Evolutionary conservation across 441 rosid species (phyloP).

Genomic region (Brassica balearica): DNA sequence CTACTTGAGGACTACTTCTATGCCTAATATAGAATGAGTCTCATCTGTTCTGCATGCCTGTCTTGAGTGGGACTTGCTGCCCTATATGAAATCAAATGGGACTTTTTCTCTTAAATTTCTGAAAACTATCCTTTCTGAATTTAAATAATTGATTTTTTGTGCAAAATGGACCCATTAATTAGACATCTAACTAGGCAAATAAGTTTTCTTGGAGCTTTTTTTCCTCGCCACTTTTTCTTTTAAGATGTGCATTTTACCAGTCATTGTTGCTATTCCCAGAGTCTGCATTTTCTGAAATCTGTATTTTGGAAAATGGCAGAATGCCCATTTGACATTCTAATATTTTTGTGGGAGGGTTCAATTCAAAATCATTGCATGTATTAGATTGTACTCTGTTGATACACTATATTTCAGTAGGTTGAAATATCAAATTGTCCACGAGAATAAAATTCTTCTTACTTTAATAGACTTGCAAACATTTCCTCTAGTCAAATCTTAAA

Average conservation of each 20-base stretch:
- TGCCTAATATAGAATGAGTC: no score
- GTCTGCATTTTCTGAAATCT: neutral
- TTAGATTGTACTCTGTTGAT: neutral
- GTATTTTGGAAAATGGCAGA: neutral
- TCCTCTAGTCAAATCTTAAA: slow-evolving; percentile 12
- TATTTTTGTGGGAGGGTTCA: no score
- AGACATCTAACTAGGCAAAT: neutral
- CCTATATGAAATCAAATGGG: neutral
- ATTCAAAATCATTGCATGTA: no score
- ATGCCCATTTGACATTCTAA: neutral
- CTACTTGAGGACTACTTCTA: no score
- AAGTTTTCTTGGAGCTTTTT: neutral
- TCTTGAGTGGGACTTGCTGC: neutral
- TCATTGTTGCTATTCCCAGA: neutral
- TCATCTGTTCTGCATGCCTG: neutral
- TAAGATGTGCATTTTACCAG: slow-evolving; percentile 6
- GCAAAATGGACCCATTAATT: neutral
- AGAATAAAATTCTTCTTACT: slow-evolving; percentile 8
- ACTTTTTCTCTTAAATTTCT: neutral
- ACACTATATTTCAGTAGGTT: neutral
- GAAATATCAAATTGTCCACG: neutral
- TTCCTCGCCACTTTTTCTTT: slow-evolving; percentile 8
- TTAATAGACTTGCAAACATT: neutral
- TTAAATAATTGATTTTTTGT: neutral
- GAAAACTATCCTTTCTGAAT: neutral